Percentiles rank a stretch among this genome's conserved stretches.
Conservation (phyloP, 352 stramenopile genomes). For the Phytophthora fragariaefolia region DNA sequence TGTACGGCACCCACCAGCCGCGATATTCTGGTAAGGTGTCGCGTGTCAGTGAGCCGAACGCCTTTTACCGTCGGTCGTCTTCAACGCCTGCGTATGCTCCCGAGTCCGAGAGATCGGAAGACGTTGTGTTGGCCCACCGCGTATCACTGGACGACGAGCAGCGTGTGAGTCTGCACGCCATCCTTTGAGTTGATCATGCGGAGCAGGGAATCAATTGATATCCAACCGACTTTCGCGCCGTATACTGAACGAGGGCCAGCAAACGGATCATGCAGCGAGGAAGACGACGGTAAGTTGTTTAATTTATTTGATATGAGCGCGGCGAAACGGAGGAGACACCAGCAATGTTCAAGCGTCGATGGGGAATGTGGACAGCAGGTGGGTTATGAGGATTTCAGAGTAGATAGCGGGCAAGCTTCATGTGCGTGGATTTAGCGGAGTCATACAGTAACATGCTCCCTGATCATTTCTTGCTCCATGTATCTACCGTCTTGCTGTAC, state of each 20-base stretch:
- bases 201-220: slow-evolving; percentile 17
- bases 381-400: slow-evolving; percentile 13
- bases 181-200: too few relatives aligned
- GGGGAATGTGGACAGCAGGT: slow-evolving; percentile 14
- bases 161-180: slow-evolving; percentile 69
- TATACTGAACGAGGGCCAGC: slow-evolving; percentile 20
- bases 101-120: slow-evolving; percentile 45
- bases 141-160: slow-evolving; percentile 67
- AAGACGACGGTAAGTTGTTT: slow-evolving; percentile 32
- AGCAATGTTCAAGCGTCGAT: slow-evolving; percentile 27
- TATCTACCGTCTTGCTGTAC: too few relatives aligned
- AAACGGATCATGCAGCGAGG: slow-evolving; percentile 4
- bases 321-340: slow-evolving; percentile 26
- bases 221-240: neutral
- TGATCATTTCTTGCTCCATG: too few relatives aligned
- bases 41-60: slow-evolving; percentile 53
- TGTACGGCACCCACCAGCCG: slow-evolving; percentile 34
- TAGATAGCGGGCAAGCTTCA: slow-evolving; percentile 18
- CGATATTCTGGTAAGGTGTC: slow-evolving; percentile 39
- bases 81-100: slow-evolving; percentile 40
- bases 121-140: slow-evolving; percentile 64
- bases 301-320: slow-evolving; percentile 50
- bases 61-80: slow-evolving; percentile 52
- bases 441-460: slow-evolving; percentile 24
- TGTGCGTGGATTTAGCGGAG: neutral